Evolutionary conservation across 805 yeast species (phyloP).

Genomic region (Cyberlindnera americana): DNA sequence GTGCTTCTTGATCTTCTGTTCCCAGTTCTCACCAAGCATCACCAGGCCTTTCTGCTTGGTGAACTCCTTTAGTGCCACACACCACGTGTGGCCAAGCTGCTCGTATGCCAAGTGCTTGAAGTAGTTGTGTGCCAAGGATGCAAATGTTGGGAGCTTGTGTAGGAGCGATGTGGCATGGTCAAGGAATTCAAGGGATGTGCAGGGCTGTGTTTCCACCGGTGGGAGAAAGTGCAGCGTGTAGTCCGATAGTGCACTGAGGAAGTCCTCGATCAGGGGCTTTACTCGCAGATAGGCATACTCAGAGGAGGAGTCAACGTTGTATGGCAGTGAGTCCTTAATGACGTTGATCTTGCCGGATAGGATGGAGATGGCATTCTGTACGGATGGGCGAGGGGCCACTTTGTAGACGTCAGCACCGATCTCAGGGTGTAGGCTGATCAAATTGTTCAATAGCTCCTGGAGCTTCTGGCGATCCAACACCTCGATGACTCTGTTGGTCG

Average conservation of each 20-base stretch:
- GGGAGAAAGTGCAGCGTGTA: conserved; percentile 70
- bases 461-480: conserved; percentile 58
- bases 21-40: conserved; percentile 37
- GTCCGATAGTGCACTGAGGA: conserved; percentile 67
- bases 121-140: conserved; percentile 41
- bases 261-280: conserved; percentile 62
- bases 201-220: conserved; percentile 53
- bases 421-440: conserved; percentile 63
- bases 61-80: conserved; percentile 38
- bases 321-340: conserved; percentile 58
- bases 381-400: conserved; percentile 56
- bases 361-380: conserved; percentile 48
- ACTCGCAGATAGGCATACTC: conserved; percentile 79
- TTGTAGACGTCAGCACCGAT: conserved; percentile 46
- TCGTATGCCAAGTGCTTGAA: conserved; percentile 50
- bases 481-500: conserved; percentile 63
- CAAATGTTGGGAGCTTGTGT: conserved; percentile 63
- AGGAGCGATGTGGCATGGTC: conserved; percentile 57
- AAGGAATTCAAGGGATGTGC: conserved; percentile 56
- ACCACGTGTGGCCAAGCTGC: conserved; percentile 58
- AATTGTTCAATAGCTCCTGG: conserved; percentile 45
- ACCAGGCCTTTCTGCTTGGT: conserved; percentile 28
- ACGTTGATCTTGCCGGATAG: conserved; percentile 38
- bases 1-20: conserved; percentile 40
- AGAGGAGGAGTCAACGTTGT: conserved; percentile 65